A percentile compares a stretch with the other conserved stretches of the same genome.
Evolutionary conservation across 148 eudicot species (phyloP).

Genomic region (Camellia lanceoleosa): DNA sequence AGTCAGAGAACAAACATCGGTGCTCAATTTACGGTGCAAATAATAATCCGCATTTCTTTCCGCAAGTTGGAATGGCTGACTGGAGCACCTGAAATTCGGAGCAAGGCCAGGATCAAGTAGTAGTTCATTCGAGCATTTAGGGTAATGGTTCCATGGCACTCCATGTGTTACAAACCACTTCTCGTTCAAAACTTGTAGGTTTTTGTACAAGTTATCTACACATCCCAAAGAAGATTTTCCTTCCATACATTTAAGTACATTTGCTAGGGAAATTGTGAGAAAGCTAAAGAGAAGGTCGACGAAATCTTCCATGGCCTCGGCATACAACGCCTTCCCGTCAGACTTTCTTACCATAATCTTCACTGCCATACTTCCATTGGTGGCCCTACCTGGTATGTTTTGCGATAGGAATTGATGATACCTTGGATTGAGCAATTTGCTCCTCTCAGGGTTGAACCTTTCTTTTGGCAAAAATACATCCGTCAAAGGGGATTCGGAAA

Average conservation of each 20-base stretch:
- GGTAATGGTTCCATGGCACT: too few relatives aligned
- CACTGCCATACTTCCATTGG: neutral
- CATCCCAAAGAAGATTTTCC: constrained; percentile 4
- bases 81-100: neutral
- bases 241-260: neutral
- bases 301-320: constrained; percentile 15
- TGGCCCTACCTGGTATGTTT: neutral
- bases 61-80: neutral
- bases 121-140: neutral
- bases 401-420: neutral
- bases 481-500: neutral
- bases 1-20: neutral
- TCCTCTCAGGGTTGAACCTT: neutral
- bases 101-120: constrained; percentile 1
- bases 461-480: neutral
- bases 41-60: neutral
- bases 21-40: neutral
- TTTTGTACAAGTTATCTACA: constrained; percentile 9
- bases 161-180: neutral
- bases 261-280: constrained; percentile 14
- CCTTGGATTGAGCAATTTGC: neutral
- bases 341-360: neutral
- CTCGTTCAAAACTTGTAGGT: neutral
- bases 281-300: constrained; percentile 17
- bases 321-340: neutral